These are phyloP conservation scores for Coniella vitis DNA, from an alignment of 2,329 filamentous ascomycete species.

Conservation along the genomic window DNA sequence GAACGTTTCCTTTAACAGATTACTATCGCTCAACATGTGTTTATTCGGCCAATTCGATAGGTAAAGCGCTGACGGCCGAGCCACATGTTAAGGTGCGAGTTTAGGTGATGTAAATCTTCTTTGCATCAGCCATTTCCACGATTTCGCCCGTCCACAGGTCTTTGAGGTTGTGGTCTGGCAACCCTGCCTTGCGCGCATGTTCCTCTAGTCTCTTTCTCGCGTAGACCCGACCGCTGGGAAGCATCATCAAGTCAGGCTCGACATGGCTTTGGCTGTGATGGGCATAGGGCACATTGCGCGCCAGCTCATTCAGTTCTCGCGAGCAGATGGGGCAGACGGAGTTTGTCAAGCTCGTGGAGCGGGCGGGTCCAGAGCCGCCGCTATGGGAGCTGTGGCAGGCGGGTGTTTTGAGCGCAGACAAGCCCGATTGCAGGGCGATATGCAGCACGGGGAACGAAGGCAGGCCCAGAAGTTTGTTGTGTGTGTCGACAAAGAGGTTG, in stretches of 20 bases:
- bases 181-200: conserved; percentile 72
- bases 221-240: conserved; percentile 85
- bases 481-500: conserved; percentile 73
- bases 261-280: conserved; percentile 93
- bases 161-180: conserved; percentile 59
- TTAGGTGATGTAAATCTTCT: conserved; percentile 88
- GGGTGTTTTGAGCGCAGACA: conserved; percentile 93
- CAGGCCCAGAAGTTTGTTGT: conserved; percentile 78
- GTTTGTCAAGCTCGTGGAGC: conserved; percentile 53
- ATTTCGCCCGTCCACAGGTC: conserved; percentile 72
- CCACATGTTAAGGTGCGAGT: no score
- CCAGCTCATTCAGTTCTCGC: conserved; percentile 87
- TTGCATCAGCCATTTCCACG: conserved; percentile 55
- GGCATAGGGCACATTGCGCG: conserved; percentile 83
- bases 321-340: conserved; percentile 93
- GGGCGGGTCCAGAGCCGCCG: conserved; percentile 22
- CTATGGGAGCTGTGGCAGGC: conserved; percentile 59
- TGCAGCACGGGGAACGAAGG: conserved; percentile 80
- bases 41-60: no score
- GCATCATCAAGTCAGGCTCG: conserved; percentile 75
- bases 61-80: no score
- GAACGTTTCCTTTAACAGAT: no score
- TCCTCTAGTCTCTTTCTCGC: conserved; percentile 66
- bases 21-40: no score
- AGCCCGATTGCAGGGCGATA: conserved; percentile 80